Evolutionary conservation across 345 rosid genomes (phyloP).

Genomic region (Acer negundo): DNA sequence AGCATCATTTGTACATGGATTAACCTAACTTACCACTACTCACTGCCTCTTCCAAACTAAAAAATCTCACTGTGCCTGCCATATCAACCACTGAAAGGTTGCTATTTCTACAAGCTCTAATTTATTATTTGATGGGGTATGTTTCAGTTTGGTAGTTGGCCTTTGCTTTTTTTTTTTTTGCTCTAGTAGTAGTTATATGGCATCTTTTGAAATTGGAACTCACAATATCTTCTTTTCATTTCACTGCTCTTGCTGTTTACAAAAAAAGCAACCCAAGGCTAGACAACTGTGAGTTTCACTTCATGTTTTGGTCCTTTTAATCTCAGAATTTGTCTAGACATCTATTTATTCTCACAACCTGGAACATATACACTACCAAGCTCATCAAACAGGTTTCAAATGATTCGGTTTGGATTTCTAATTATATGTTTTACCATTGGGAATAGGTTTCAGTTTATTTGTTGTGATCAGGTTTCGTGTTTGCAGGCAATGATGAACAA

Average conservation of each 20-base stretch:
- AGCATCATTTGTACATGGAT: constrained; percentile 1
- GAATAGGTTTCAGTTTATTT: neutral
- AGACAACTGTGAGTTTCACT: neutral
- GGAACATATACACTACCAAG: neutral
- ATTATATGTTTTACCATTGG: neutral
- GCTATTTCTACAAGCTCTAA: constrained; percentile 21
- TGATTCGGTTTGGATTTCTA: neutral
- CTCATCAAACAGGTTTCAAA: constrained; percentile 7
- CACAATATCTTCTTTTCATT: constrained; percentile 4
- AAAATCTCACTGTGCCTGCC: neutral
- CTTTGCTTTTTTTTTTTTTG: constrained; percentile 18
- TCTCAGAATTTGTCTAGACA: neutral
- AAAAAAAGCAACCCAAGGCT: constrained; percentile 18
- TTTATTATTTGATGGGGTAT: neutral
- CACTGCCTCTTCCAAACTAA: neutral
- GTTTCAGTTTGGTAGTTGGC: constrained; percentile 28
- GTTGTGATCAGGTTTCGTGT: neutral
- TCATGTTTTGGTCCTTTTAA: neutral
- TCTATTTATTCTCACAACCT: neutral
- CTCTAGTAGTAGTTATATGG: neutral
- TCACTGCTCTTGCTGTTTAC: constrained; percentile 3
- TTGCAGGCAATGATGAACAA: constrained; percentile 36
- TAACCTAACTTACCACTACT: constrained; percentile 5
- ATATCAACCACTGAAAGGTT: constrained; percentile 14
- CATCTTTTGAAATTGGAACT: constrained; percentile 8